Evolutionary conservation across 805 yeast species (phyloP), one percentile per base, ranked within the genome.

Genomic region (Saccharomycopsis malanga): DNA sequence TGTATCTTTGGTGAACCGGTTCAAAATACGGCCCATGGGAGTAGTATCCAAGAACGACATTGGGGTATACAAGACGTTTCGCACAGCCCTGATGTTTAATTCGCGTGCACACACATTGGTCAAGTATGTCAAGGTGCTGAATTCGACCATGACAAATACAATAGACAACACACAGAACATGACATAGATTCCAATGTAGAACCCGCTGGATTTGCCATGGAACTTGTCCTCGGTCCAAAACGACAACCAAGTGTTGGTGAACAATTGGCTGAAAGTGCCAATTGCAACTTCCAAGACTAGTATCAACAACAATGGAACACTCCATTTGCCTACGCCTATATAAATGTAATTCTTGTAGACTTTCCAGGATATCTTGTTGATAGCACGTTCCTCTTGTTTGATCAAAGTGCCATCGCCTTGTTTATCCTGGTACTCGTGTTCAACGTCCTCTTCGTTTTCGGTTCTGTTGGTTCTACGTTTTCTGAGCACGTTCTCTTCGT

Each of bases 1-100:
- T 1, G 89, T 82, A 61, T 87, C 96, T 57, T 85, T 85, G 2
- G 95, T 86, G 62, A 87, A 87, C 55, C 95, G 70, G 64, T 86
- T 87, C 61, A 88, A 68, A 49, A 87, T 80, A 55, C 96, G 72
- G 1, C 96, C 96, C 70, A 85, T 73, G 15, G 96, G 96, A 0
- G 94, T 84, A 9, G 87, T 78, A 58, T 88, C 96, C 65, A 87
- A 72, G 60, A 77, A 88, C 0, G 80, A 65, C 91, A 86, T 85
- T 41, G 95, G 95, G 2, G 93, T 79, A 51, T 80, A 80, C 50
- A 87, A 65, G 14, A 87, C 69, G 32, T 69, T 73, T 39, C 70
- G 62, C 45, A 81, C 69, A 0, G 95, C 88, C 42, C 57, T 55
- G 36, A 81, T 66, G 58, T 87, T 87, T 58, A 87, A 66, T n/a